Percentiles rank a stretch among this genome's conserved stretches.
phyloP scores from a whole-genome alignment of 495 filamentous ascomycete genomes.

The Ramalina peruviana region DNA sequence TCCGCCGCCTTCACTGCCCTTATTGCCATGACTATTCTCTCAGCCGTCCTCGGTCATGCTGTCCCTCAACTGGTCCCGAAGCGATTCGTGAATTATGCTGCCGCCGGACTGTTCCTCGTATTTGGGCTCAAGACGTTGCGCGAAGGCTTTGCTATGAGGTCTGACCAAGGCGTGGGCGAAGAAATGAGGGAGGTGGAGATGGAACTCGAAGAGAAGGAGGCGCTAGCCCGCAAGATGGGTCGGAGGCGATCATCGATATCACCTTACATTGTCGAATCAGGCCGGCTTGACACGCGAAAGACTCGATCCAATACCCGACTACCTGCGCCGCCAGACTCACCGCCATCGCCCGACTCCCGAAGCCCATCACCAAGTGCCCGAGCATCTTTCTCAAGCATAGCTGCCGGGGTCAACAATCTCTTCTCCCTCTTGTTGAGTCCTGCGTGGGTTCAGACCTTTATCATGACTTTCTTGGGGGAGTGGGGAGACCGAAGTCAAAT shows the following conservation, averaged over 20 bases:
- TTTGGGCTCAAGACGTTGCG: slow-evolving; percentile 77
- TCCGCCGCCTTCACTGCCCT: slow-evolving; percentile 84
- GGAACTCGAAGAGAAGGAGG: slow-evolving; percentile 90
- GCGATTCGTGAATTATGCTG: slow-evolving; percentile 71
- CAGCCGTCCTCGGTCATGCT: slow-evolving; percentile 85
- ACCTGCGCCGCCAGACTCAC: slow-evolving; percentile 38
- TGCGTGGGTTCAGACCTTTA: slow-evolving; percentile 97
- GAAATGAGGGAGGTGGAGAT: slow-evolving; percentile 96
- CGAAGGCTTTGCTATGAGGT: slow-evolving; percentile 78
- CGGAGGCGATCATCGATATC: slow-evolving; percentile 38
- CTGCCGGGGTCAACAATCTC: slow-evolving; percentile 68
- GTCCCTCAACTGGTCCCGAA: slow-evolving; percentile 86
- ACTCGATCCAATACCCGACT: slow-evolving; percentile 34
- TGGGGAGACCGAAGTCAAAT: slow-evolving; percentile 98
- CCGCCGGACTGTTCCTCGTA: slow-evolving; percentile 70
- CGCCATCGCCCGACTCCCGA: slow-evolving; percentile 37
- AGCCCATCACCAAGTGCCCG: slow-evolving; percentile 36
- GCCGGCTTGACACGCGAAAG: slow-evolving; percentile 30
- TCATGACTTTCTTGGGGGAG: slow-evolving; percentile 97
- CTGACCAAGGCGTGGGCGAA: slow-evolving; percentile 75
- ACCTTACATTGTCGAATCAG: slow-evolving; percentile 36
- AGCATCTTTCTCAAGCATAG: slow-evolving; percentile 25
- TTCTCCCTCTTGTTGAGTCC: slow-evolving; percentile 78
- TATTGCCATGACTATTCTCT: slow-evolving; percentile 90
- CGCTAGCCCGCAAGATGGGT: slow-evolving; percentile 41